Conservation (phyloP, 306 rosid species). For the Betula pendula region DNA sequence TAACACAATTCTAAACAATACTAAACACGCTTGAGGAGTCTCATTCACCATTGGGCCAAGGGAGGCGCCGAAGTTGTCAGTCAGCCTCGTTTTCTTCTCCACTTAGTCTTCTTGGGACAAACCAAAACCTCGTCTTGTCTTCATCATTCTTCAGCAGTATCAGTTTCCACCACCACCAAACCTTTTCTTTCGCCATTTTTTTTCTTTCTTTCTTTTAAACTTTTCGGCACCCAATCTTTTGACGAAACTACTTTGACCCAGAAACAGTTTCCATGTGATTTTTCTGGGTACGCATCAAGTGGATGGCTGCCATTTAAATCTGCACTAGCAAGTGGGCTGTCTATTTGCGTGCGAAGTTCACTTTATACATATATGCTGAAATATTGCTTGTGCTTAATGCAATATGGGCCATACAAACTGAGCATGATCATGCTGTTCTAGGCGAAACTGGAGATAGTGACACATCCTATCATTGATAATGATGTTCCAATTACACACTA, state of each 20-base stretch:
- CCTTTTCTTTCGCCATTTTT: conserved; percentile 9
- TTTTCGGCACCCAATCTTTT: neutral
- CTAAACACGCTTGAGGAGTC: no score
- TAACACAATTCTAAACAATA: no score
- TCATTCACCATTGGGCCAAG: conserved; percentile 12
- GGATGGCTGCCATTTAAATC: neutral
- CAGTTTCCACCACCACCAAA: conserved; percentile 26
- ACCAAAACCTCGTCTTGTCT: conserved; percentile 47
- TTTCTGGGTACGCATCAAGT: neutral
- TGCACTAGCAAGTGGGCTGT: conserved; percentile 9
- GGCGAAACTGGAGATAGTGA: neutral
- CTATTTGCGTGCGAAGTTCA: conserved; percentile 28
- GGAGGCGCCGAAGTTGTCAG: conserved; percentile 27
- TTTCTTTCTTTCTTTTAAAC: neutral
- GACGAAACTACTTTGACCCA: neutral
- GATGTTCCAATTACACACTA: neutral
- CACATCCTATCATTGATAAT: conserved; percentile 3
- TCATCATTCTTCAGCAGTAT: conserved; percentile 27
- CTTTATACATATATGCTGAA: neutral
- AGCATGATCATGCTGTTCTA: conserved; percentile 12
- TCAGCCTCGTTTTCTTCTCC: conserved; percentile 17
- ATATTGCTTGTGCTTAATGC: conserved; percentile 12
- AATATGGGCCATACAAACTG: conserved; percentile 25
- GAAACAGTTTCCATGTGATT: neutral
- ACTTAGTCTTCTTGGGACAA: conserved; percentile 23